These are phyloP conservation scores for Beta macrorhiza DNA, from an alignment of 179 eudicot genomes.

Conservation along the genomic window DNA sequence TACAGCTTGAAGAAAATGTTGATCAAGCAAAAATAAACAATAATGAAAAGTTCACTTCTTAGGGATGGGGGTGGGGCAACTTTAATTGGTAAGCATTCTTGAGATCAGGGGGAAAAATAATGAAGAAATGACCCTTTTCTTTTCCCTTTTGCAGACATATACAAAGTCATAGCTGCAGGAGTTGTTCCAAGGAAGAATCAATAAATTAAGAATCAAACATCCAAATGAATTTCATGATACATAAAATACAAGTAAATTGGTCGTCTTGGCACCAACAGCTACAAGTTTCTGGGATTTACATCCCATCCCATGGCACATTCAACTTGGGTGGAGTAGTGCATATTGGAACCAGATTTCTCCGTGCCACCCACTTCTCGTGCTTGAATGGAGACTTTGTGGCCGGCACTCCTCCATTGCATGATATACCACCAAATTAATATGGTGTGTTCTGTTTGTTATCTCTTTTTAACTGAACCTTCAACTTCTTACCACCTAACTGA, in stretches of 20 bases:
- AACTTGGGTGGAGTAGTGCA: slow-evolving; percentile 34
- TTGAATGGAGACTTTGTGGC: slow-evolving; percentile 15
- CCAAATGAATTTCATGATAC: slow-evolving; percentile 42
- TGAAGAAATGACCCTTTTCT: slow-evolving; percentile 26
- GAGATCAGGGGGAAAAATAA: slow-evolving; percentile 2
- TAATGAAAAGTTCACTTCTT: not conserved
- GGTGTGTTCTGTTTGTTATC: slow-evolving; percentile 69
- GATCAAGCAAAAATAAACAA: slow-evolving; percentile 2
- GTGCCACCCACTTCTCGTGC: slow-evolving; percentile 31
- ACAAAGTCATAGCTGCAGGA: slow-evolving; percentile 29
- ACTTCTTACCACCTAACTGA: slow-evolving; percentile 87
- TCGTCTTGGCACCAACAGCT: slow-evolving; percentile 41
- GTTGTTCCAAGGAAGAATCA: slow-evolving; percentile 32
- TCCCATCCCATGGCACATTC: slow-evolving; percentile 29
- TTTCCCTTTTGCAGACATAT: slow-evolving; percentile 29
- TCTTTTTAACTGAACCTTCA: slow-evolving; percentile 97
- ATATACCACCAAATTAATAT: slow-evolving; percentile 43
- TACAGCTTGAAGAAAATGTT: not conserved
- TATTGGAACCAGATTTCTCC: slow-evolving; percentile 14
- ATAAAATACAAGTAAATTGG: slow-evolving; percentile 41
- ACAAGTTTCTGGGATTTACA: slow-evolving; percentile 44
- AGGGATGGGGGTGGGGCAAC: not conserved
- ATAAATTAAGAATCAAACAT: slow-evolving; percentile 40
- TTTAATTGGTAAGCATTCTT: not conserved
- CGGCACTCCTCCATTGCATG: slow-evolving; percentile 12